Evolutionary conservation across 2,329 filamentous ascomycete genomes (phyloP).

Genomic region (Cadophora gregata): DNA sequence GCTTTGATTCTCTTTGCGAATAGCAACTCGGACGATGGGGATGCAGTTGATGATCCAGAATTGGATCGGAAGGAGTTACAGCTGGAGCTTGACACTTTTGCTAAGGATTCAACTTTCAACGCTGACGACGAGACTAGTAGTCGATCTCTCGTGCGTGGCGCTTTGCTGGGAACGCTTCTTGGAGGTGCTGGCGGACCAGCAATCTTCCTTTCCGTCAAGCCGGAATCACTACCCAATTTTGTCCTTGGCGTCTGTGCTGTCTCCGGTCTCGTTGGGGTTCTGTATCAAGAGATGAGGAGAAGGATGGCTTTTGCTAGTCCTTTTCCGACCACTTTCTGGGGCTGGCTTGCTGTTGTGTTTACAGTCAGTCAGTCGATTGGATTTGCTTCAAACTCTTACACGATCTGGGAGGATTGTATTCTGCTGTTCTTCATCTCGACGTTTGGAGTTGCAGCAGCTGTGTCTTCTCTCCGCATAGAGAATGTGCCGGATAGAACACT

Average conservation of each 20-base stretch:
- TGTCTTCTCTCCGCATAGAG: slow-evolving; percentile 77
- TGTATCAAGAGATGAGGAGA: slow-evolving; percentile 45
- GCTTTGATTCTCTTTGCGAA: slow-evolving; percentile 77
- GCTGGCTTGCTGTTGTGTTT: slow-evolving; percentile 82
- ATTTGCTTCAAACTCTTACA: slow-evolving; percentile 97
- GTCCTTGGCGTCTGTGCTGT: slow-evolving; percentile 35
- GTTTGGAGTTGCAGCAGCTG: slow-evolving; percentile 77
- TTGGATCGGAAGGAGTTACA: slow-evolving; percentile 65
- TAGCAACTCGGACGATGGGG: slow-evolving; percentile 60
- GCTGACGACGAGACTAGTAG: slow-evolving; percentile 38
- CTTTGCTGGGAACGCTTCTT: slow-evolving; percentile 38
- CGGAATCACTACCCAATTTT: slow-evolving; percentile 34
- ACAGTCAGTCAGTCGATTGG: slow-evolving; percentile 88
- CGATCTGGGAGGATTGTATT: slow-evolving; percentile 98
- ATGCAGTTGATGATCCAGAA: slow-evolving; percentile 61
- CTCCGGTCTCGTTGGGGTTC: slow-evolving; percentile 45
- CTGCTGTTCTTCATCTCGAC: slow-evolving; percentile 89
- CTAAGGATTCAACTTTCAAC: slow-evolving; percentile 32
- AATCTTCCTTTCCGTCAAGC: slow-evolving; percentile 31
- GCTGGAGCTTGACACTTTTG: slow-evolving; percentile 54
- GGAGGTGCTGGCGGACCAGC: slow-evolving; percentile 36
- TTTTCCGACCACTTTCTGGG: slow-evolving; percentile 80
- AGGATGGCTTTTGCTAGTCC: slow-evolving; percentile 52
- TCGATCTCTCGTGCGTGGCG: slow-evolving; percentile 34
- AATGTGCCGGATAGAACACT: slow-evolving; percentile 71